Base-by-base conservation (phyloP, 1,139 yeast species). In the Taphrina flavorubra region DNA sequence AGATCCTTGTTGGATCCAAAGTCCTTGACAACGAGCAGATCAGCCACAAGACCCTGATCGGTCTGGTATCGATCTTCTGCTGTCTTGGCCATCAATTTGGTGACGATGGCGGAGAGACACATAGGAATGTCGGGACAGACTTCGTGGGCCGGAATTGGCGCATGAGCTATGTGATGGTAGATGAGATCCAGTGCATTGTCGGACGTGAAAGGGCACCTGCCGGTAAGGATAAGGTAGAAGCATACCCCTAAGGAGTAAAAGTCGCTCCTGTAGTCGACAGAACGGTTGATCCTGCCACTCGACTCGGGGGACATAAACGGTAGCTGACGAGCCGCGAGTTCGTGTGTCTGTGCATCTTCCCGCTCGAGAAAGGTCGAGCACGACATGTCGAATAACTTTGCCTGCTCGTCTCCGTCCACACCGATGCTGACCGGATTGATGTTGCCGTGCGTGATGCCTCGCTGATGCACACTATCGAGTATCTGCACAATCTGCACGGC, bases 271-370 rank as follows among this genome's bases (percentile, higher is more conserved):
- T 42, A 58, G 51, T 65, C 68, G n/a, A 53, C 63, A 31, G 60
- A 53, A 10, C 68, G 53, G 36, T 59, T 59, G 44, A 59, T 65
- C 16, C 68, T 65, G 14, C 68, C 68, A 16, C 66, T 49, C 14
- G 65, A 60, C 31, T 65, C 68, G 6, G 68, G 68, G 1, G 68
- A 58, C 55, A 65, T 58, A 49, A 53, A 65, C 11, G 68, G 68
- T 31, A 65, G 16, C 5, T 49, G 51, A 6, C 63, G 53, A 13
- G 53, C 34, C 6, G 47, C 55, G 39, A 65, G 39, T 25, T 16
- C 58, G 36, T 37, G 56, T 16, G 58, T 20, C 16, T 49, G 51
- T n/a, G 68, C 59, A n/a, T 65, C 65, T 46, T 65, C 68, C 44
- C 56, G 59, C 39, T 57, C 59, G n/a, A 65, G 60, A 18, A 47